Evolutionary conservation across 139 green algal genomes (phyloP), one percentile per base, ranked within the genome.

Genomic region (Gonium pectorale): DNA sequence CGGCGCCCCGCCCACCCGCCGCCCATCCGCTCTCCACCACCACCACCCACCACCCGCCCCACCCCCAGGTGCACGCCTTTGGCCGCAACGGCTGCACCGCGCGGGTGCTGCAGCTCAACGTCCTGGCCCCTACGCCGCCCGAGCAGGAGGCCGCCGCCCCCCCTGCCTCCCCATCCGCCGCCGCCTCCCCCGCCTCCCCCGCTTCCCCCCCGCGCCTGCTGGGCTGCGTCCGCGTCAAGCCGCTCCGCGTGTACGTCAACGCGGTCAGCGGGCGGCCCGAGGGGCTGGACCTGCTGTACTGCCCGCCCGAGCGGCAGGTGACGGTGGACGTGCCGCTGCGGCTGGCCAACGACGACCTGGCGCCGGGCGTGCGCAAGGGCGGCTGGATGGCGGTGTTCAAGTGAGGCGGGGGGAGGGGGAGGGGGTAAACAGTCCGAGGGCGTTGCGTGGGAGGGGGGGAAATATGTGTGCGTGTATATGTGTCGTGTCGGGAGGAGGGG

Each of bases 301-400:
- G 83, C 83, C 83, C 83, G 3, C 37, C 21, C 4, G 40, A 84
- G 40, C 73, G 83, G 52, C 46, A 80, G 19, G 73, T 88, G 26
- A 6, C 80, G 51, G 83, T 88, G n/a, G 64, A 84, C 60, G 74
- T 88, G 33, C 83, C 83, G 7, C 31, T 88, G 27, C 44, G 67
- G 40, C 73, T 88, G 64, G 0, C 66, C 60, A 88, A 88, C 56
- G 67, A 79, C 33, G 83, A 88, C 15, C 31, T 73, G 64, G 51
- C 83, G 40, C 83, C 83, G 0, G 83, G 83, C 21, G 66, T 88
- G 1, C 69, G 69, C 52, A 83, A 84, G 43, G 83, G 83, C 40
- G 83, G 83, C 44, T 88, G 83, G 83, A 79, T 88, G 73, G n/a
- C n/a, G 33, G 24, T 83, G 41, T 49, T 37, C 27, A 87, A 43